Conservation (phyloP, 768 basidiomycete genomes). For the Candolleomyces eurysporus region DNA sequence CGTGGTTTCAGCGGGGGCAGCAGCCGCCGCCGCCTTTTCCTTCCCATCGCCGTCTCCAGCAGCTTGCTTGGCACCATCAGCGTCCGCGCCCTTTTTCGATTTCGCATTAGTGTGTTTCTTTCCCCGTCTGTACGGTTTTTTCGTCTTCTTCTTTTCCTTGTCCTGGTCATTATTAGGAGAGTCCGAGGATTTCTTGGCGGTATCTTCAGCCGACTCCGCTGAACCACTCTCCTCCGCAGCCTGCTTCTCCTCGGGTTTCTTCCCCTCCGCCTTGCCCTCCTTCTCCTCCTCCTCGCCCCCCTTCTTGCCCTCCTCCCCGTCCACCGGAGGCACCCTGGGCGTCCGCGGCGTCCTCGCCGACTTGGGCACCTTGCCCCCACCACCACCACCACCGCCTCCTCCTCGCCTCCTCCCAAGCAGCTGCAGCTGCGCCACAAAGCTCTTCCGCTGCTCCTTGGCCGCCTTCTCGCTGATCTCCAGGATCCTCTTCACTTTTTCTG, state of each 20-base stretch:
- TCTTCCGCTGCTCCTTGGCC: constrained; percentile 7
- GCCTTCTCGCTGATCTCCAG: constrained; percentile 23
- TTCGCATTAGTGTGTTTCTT: too few species aligned
- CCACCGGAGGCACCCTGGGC: background rate
- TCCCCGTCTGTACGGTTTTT: too few species aligned
- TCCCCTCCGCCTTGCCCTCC: background rate
- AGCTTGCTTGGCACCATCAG: too few species aligned
- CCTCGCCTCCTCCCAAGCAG: background rate
- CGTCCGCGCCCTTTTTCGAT: too few species aligned
- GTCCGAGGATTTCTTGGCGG: too few species aligned
- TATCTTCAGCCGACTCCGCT: too few species aligned
- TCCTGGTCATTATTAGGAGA: too few species aligned
- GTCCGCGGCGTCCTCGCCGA: constrained; percentile 1
- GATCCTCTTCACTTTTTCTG: constrained; percentile 26
- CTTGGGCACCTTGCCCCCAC: background rate
- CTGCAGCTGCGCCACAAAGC: background rate
- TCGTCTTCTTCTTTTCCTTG: too few species aligned
- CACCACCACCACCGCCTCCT: background rate
- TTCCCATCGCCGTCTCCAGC: too few species aligned
- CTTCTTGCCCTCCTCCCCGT: background rate
- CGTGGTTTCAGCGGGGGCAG: too few species aligned
- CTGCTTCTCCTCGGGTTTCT: background rate
- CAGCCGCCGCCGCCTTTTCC: too few species aligned
- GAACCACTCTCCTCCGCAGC: too few species aligned
- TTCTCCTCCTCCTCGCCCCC: background rate